Base-by-base conservation (phyloP, 805 yeast genomes). In the Candida coleopterorum region DNA sequence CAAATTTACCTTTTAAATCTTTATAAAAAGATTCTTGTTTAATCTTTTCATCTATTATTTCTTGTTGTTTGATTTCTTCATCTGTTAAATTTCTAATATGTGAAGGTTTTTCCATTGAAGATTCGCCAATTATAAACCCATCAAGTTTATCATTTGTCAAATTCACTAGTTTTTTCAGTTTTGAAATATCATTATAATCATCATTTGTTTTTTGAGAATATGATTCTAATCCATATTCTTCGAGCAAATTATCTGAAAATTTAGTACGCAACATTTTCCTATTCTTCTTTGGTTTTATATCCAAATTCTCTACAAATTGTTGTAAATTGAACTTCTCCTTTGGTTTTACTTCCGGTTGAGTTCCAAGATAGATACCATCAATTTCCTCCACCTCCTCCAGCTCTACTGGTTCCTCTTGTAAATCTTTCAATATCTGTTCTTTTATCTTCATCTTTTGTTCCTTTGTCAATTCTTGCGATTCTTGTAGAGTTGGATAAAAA, bases 351-450 rank as follows among this genome's bases (percentile, higher is more conserved):
- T 43, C 47, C 14, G 33, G 34, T 38, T 29, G 48, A 6, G 52
- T 39, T 4, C 72, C 72, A 21, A 67, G 45, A 43, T 64, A 66
- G 9, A 67, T 66, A 6, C 72, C 71, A 34, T 62, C 65, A 9
- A 32, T 14, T 25, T 46, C 55, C 10, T 29, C 41, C 7, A 12
- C 16, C 24, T 43, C 37, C 3, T 34, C 33, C 9, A 24, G 44
- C 11, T 40, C 35, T 7, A 37, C 40, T 9, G 30, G 38, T 17
- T 41, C 46, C 6, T 33, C 44, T 15, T 38, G 26, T 25, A 62
- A 38, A 25, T 53, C 60, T 9, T 42, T 47, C 27, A 64, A 39
- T 10, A 67, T 59, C 44, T 60, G 71, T 28, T 48, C 38, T 41
- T 62, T 65, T 29, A 67, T 55, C 46, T 57, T 61, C 14, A 47